Evolutionary conservation across 768 basidiomycete species (phyloP), one percentile per base, ranked within the genome.

Genomic region (Leccinum rimulosum): DNA sequence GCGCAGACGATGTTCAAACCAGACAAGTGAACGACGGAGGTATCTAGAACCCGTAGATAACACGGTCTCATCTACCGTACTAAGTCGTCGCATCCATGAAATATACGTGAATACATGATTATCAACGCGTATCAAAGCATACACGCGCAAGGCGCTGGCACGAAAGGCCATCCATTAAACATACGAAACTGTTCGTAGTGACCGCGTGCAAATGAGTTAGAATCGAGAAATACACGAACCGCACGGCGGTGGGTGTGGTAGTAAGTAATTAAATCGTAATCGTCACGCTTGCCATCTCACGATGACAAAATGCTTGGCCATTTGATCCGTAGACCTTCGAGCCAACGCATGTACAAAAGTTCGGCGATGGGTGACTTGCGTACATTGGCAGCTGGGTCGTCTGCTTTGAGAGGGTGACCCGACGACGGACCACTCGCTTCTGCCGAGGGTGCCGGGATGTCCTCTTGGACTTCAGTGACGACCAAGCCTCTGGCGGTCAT

Each of bases 341-440:
- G 77, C 95, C 96, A 98, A 52, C 96, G 86, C 82, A 95, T 88
- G 72, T 98, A 98, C n/a, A 98, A 77, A 63, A 98, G 81, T 71
- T 98, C 96, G 22, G 94, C 91, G 30, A 98, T 94, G 6, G 95
- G 94, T 56, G 93, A 95, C 71, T 87, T 89, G 62, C 84, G 82
- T 55, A 78, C 71, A 12, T 81, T 79, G 27, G 68, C 65, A 50
- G 61, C 65, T 33, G 79, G 68, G 31, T 84, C 81, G 25, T 77
- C 76, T 47, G 63, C 64, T 66, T 76, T 77, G 27, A 61, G 50
- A 61, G 62, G 55, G 64, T 69, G 61, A 54, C 66, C 68, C 6
- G 78, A 62, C 15, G 70, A 62, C 2, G 72, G 64, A 6, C 71
- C 59, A 48, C 66, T 62, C 25, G 70, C 59, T 55, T 72, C 78